A percentile compares a stretch with the other conserved stretches of the same genome.
phyloP scores from a whole-genome alignment of 2,329 filamentous ascomycete species.

The Metarhizium anisopliae region DNA sequence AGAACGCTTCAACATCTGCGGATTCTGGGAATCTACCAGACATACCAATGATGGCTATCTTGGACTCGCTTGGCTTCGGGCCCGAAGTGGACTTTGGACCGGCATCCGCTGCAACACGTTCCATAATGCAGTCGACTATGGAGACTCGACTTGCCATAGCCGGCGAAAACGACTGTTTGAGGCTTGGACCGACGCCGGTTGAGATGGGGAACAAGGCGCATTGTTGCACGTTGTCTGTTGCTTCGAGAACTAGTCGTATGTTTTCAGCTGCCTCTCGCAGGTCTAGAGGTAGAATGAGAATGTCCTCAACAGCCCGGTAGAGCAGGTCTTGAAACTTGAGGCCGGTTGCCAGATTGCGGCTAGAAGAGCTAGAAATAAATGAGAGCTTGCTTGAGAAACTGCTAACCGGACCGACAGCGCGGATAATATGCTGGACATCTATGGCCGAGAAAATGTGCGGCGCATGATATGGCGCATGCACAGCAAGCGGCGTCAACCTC shows the following conservation, averaged over 20 bases:
- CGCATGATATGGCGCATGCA: not conserved
- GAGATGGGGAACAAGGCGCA: not conserved
- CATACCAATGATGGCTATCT: slow-evolving; percentile 2
- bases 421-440: not conserved
- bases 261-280: not conserved
- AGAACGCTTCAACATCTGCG: not conserved
- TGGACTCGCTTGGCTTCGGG: not conserved
- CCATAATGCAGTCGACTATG: not conserved
- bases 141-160: not conserved
- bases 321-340: not conserved
- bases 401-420: not conserved
- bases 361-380: not conserved
- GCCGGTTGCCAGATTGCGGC: not conserved
- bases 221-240: not conserved
- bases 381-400: not conserved
- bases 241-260: not conserved
- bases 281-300: not conserved
- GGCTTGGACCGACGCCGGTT: not conserved
- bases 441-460: not conserved
- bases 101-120: not conserved
- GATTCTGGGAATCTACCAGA: not conserved
- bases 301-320: not conserved
- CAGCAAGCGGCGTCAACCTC: not conserved
- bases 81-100: not conserved
- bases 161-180: not conserved